A percentile compares a stretch with the other conserved stretches of the same genome.
Conservation (phyloP, 108 stramenopile species). For the Nannochloropsis gaditana region DNA sequence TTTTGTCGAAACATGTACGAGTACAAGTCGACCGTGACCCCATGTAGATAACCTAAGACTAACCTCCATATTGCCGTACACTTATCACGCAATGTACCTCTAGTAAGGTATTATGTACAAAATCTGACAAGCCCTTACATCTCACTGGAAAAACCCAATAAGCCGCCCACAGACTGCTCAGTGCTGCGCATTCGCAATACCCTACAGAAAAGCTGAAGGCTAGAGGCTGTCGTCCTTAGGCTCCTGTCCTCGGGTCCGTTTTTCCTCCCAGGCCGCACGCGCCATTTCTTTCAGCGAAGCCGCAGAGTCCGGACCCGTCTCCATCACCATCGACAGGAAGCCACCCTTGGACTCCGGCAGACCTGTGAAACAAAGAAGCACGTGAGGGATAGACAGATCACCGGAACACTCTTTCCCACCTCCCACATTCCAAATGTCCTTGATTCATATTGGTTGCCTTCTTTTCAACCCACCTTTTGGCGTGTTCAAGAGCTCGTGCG, state of each 20-base stretch:
- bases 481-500: conserved; percentile 64
- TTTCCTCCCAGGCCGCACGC: conserved; percentile 31
- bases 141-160: no score
- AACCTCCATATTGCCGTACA: no score
- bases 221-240: neutral
- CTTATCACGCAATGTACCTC: no score
- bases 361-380: neutral
- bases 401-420: neutral
- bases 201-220: no score
- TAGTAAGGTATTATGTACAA: no score
- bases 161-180: no score
- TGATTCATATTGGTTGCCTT: no score
- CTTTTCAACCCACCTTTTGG: neutral
- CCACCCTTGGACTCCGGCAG: neutral
- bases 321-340: conserved; percentile 49
- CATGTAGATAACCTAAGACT: no score
- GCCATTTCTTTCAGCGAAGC: conserved; percentile 41
- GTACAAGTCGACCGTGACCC: no score
- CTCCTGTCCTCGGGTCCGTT: neutral
- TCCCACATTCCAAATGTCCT: neutral
- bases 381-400: neutral
- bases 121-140: no score
- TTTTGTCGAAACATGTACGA: no score
- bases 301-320: conserved; percentile 41
- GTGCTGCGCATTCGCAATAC: no score